Evolutionary conservation across 345 rosid genomes (phyloP).

Genomic region (Arabidopsis arenosa): DNA sequence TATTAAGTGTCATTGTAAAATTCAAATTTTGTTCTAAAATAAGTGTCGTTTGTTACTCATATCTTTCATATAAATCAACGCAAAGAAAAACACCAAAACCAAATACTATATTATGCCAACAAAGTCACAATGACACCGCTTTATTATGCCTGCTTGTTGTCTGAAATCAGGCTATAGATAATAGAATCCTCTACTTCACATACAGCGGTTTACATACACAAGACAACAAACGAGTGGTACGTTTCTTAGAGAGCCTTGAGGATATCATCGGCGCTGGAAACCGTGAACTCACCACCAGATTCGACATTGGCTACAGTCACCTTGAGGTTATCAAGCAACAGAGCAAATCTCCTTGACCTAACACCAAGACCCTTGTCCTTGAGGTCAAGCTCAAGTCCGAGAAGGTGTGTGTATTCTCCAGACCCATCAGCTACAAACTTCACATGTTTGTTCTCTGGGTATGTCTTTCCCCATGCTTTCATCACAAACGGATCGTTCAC

Average conservation of each 20-base stretch:
- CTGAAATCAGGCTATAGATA: not conserved
- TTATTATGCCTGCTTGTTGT: not conserved
- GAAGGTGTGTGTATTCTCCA: constrained; percentile 76
- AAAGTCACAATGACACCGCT: constrained; percentile 8
- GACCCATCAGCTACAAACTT: constrained; percentile 96
- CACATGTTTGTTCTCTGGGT: constrained; percentile 87
- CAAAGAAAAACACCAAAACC: not conserved
- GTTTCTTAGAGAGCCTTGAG: constrained; percentile 64
- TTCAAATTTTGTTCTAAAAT: no score
- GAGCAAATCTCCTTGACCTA: constrained; percentile 87
- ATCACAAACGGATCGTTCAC: constrained; percentile 96
- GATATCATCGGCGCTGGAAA: constrained; percentile 90
- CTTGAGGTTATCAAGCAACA: constrained; percentile 83
- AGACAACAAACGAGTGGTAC: not conserved
- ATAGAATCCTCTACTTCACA: constrained; percentile 2
- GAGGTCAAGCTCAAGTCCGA: constrained; percentile 94
- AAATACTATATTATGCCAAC: not conserved
- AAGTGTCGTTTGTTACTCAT: no score
- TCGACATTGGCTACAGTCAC: constrained; percentile 92
- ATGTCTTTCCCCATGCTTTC: constrained; percentile 98
- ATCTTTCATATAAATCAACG: not conserved
- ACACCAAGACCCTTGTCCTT: constrained; percentile 85
- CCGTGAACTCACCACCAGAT: constrained; percentile 85
- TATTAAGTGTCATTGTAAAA: no score
- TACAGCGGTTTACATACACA: constrained; percentile 15